Base-by-base conservation (phyloP, 1,284 basidiomycete species). In the Marasmius sp. region DNA sequence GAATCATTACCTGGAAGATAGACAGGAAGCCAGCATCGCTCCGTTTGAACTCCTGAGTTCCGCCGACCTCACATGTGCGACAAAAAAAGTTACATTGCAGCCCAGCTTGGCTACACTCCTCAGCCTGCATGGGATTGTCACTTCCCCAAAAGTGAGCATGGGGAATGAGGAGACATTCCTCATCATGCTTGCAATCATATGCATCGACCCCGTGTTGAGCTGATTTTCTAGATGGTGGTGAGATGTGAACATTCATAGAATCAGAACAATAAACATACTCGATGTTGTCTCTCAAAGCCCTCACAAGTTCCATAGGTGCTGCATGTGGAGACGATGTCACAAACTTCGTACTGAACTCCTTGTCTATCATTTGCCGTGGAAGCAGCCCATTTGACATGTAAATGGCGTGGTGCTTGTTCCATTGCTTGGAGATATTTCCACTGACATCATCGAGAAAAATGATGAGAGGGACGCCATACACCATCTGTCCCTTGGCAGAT, bases 51-150 rank as follows among this genome's bases (percentile, higher is more conserved):
- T 59, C 60, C 33, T 66, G 58, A 2, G 62, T 55, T 9, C 73
- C 72, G 11, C 72, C 71, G 6, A 58, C 62, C 9, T 64, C 16
- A 38, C 70, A 72, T 33, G 60, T 66, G 0, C 69, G 68, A 61
- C 72, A 75, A 7, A 57, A 51, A 9, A 37, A 57, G 20, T 72
- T 72, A 0, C 62, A 67, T 22, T 66, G 62, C 0, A 61, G 64
- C 2, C 72, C 70, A 6, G 68, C 68, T 56, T 72, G 70, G 0
- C 64, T 68, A 1, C 62, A 52, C 20, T 67, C 63, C 41, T 73
- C 70, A 0, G 69, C 65, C 47, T 72, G 71, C 62, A 69, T 67
- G 0, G 71, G 74, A 55, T 75, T 75, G 52, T 75, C 72, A 5
- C 68, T 71, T 0, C 72, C 71, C 7, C 71, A 57, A 16, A 39